Evolutionary conservation across 2,329 filamentous ascomycete genomes (phyloP).

Genomic region (Diaporthe velutina): DNA sequence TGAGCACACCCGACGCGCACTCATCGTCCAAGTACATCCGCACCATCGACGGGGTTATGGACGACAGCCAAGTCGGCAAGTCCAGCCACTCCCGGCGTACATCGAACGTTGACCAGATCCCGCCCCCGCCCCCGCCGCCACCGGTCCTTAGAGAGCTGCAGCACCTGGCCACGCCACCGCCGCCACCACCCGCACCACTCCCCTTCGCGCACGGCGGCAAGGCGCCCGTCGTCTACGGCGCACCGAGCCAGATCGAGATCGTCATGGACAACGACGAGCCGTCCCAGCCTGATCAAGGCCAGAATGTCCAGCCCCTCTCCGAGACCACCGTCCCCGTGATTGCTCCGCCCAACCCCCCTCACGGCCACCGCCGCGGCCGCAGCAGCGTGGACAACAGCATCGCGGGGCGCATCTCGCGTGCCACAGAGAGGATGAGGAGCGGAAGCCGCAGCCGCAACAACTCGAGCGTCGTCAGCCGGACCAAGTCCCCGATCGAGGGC

Average conservation of each 20-base stretch:
- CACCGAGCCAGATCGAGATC: constrained; percentile 73
- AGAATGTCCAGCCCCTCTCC: constrained; percentile 45
- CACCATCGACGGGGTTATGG: constrained; percentile 62
- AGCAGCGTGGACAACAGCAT: constrained; percentile 67
- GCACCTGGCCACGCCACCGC: constrained; percentile 71
- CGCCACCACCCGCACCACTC: constrained; percentile 72
- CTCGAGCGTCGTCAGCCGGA: constrained; percentile 49
- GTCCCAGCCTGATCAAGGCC: constrained; percentile 35
- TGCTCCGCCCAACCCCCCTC: constrained; percentile 58
- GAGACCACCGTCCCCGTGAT: constrained; percentile 61
- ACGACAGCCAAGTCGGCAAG: constrained; percentile 43
- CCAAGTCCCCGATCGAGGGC: constrained; percentile 53
- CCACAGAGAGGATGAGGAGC: constrained; percentile 71
- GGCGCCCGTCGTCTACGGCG: constrained; percentile 54
- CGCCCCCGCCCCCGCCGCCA: constrained; percentile 66
- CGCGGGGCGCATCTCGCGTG: constrained; percentile 67
- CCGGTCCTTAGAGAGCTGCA: constrained; percentile 73
- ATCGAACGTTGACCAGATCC: constrained; percentile 64
- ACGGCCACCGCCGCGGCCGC: constrained; percentile 67
- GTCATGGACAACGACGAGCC: constrained; percentile 72
- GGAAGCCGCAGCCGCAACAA: constrained; percentile 68
- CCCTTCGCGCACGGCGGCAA: constrained; percentile 56
- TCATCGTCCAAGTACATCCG: constrained; percentile 55
- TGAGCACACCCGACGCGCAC: constrained; percentile 50
- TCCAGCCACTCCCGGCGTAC: constrained; percentile 52